These are phyloP conservation scores for Sesbania bispinosa DNA, from an alignment of 306 rosid genomes.

Conservation along the genomic window DNA sequence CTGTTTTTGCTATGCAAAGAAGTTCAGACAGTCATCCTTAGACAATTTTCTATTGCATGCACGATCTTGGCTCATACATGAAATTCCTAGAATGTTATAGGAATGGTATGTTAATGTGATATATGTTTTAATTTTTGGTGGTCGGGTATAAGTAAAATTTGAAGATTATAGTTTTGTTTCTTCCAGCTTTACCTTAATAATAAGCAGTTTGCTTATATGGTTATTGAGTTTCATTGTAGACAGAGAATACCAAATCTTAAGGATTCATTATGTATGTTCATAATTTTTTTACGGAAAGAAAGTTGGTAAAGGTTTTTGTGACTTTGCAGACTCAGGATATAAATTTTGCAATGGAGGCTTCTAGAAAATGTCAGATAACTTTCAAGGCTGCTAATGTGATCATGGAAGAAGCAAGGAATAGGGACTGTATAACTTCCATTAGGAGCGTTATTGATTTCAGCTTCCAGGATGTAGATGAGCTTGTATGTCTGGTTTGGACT, in stretches of 20 bases:
- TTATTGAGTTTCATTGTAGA: slow-evolving; percentile 11
- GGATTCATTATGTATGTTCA: slow-evolving; percentile 12
- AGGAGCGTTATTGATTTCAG: slow-evolving; percentile 69
- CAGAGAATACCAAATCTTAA: not conserved
- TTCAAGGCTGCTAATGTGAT: slow-evolving; percentile 40
- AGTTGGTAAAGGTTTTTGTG: slow-evolving; percentile 19
- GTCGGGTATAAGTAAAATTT: slow-evolving; percentile 12
- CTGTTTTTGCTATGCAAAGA: not conserved
- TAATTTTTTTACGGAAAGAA: slow-evolving; percentile 5
- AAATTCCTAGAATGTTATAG: slow-evolving; percentile 1
- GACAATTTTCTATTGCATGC: slow-evolving; percentile 6
- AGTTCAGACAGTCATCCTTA: not conserved
- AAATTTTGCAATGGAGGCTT: slow-evolving; percentile 68
- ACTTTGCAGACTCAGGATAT: slow-evolving; percentile 63
- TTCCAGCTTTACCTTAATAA: not conserved
- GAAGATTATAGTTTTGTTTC: not conserved
- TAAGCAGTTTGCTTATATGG: slow-evolving; percentile 17
- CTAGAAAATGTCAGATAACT: slow-evolving; percentile 57
- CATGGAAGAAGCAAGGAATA: slow-evolving; percentile 49
- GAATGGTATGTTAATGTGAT: not conserved
- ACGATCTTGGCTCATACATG: not conserved
- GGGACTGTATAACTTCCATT: slow-evolving; percentile 47
- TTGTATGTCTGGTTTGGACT: slow-evolving; percentile 49
- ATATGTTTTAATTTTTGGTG: not conserved
- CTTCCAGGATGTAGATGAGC: slow-evolving; percentile 81